Evolutionary conservation across 2,329 filamentous ascomycete genomes (phyloP), one percentile per base, ranked within the genome.

Genomic region (Fusarium tricinctum): DNA sequence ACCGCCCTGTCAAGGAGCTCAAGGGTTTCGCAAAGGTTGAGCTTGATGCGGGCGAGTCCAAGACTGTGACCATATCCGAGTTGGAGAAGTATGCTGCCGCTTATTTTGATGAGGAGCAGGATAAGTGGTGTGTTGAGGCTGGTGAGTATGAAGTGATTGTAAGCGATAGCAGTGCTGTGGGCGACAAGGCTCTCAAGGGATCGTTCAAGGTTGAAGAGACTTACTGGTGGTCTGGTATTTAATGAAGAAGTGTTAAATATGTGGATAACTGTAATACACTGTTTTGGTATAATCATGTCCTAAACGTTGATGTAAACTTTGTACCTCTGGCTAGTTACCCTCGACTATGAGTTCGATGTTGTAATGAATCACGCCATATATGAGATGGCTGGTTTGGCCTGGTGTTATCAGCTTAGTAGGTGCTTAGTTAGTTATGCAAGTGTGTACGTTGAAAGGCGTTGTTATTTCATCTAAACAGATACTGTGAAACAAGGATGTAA

Each of bases 91-190:
- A 91, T 55, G 88, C 87, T 0, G 85, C 88, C 0, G 87, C 87
- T 54, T 93, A 89, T 79, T 93, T 89, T 83, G 89, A 92, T 69
- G 91, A 93, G 79, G 84, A 86, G 65, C 81, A 86, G 14, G 82
- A 85, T 56, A 81, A 87, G 72, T 94, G 90, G 90, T 84, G 86
- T 20, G 85, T 85, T 2, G 90, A 92, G 79, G 84, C 84, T 74
- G 91, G 90, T 30, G 81, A 81, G 47, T 93, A 92, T 75, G 84
- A 85, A 58, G 82, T 92, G 17, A 78, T 89, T 54, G 85, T 92
- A 4, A 85, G 83, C 10, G 81, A 85, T 48, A 90, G 86, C 61
- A 91, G 85, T 68, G 79, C 70, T 6, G 76, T 86, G 35, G 83
- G 80, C 6, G 79, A 80, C 3, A 83, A 82, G 63, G 79, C 82